Evolutionary conservation across 2,329 filamentous ascomycete species (phyloP).

Genomic region (Emmonsiellopsis sp.): DNA sequence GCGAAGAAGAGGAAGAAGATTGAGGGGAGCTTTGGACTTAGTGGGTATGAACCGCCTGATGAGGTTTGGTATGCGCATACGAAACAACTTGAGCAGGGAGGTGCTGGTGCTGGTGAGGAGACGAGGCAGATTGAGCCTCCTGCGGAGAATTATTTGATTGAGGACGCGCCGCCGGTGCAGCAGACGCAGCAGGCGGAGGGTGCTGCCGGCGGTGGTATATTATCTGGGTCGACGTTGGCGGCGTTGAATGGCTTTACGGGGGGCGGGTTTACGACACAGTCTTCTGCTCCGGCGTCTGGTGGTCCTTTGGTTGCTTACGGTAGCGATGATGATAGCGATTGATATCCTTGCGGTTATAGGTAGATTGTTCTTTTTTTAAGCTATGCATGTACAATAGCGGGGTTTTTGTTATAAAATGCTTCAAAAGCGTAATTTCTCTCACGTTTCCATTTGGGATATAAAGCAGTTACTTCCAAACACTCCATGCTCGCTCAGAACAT

Average conservation of each 20-base stretch:
- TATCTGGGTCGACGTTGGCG: constrained; percentile 73
- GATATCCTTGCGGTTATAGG: constrained; percentile 11
- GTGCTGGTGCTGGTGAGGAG: constrained; percentile 37
- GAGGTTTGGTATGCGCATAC: constrained; percentile 86
- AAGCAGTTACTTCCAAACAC: not conserved
- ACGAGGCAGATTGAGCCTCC: constrained; percentile 48
- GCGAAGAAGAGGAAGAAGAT: constrained; percentile 81
- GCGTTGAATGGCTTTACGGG: constrained; percentile 55
- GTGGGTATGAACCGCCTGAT: constrained; percentile 90
- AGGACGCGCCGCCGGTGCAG: constrained; percentile 24
- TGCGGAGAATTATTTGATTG: constrained; percentile 38
- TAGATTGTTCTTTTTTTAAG: not conserved
- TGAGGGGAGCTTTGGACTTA: constrained; percentile 77
- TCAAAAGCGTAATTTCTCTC: no score
- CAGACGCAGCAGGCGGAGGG: constrained; percentile 18
- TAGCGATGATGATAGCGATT: constrained; percentile 74
- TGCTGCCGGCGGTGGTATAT: constrained; percentile 52
- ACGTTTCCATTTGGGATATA: not conserved
- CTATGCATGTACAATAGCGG: constrained; percentile 2
- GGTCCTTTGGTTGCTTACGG: constrained; percentile 82
- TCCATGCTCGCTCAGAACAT: not conserved
- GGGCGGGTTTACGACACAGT: constrained; percentile 35
- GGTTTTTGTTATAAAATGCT: not conserved
- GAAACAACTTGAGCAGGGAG: constrained; percentile 51
- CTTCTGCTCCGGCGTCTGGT: constrained; percentile 32